Evolutionary conservation across 306 rosid species (phyloP).

Genomic region (Inga oerstediana): DNA sequence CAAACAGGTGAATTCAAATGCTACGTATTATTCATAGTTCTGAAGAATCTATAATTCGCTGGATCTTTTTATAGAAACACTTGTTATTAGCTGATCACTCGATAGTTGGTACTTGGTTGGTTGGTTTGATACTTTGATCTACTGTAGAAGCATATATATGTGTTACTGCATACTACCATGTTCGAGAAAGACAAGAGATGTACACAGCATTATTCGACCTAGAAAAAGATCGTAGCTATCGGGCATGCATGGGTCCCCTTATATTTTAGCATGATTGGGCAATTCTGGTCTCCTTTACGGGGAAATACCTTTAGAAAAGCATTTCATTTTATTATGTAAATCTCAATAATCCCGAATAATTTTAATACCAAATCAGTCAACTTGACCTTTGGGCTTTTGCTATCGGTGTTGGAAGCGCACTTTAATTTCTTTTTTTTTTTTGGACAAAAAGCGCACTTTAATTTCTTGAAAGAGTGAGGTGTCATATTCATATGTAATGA

Average conservation of each 20-base stretch:
- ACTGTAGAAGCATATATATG: not conserved
- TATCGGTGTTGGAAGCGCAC: slow-evolving; percentile 17
- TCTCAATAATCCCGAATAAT: not conserved
- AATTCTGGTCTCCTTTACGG: slow-evolving; percentile 23
- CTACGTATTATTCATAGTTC: not conserved
- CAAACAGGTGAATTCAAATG: not conserved
- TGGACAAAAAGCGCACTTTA: slow-evolving; percentile 27
- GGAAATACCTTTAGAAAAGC: slow-evolving; percentile 17
- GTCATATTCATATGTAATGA: slow-evolving; percentile 35
- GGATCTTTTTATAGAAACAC: not conserved
- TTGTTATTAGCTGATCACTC: not conserved
- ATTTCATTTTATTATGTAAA: not conserved
- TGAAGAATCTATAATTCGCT: not conserved
- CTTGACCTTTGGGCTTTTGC: slow-evolving; percentile 18
- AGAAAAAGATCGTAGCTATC: not conserved
- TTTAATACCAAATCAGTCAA: not conserved
- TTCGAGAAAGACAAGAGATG: not conserved
- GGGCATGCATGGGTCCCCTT: not conserved
- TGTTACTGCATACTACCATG: not conserved
- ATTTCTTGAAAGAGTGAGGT: slow-evolving; percentile 32
- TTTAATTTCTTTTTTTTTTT: slow-evolving; percentile 29
- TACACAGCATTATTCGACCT: not conserved
- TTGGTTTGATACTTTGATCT: not conserved
- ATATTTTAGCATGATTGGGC: slow-evolving; percentile 9
- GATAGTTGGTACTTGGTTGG: not conserved